These are phyloP conservation scores for Candida oleophila DNA, from an alignment of 805 yeast genomes.

Conservation along the genomic window DNA sequence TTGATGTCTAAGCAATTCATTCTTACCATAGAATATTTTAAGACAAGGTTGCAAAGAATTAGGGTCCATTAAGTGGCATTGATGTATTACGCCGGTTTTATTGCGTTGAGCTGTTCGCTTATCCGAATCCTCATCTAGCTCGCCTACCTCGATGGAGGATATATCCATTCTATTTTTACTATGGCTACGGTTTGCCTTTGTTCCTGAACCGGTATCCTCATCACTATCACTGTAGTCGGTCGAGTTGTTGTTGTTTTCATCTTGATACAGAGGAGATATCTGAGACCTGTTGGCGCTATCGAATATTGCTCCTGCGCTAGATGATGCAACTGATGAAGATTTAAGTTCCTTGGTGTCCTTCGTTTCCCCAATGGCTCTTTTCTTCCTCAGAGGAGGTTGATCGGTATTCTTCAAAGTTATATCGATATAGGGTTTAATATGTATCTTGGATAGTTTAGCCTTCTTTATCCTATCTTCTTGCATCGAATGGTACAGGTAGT, in stretches of 20 bases:
- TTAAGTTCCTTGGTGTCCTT: background rate
- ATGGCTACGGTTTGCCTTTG: constrained; percentile 5
- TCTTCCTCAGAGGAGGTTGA: constrained; percentile 8
- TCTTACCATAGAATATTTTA: constrained; percentile 43
- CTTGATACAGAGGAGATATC: background rate
- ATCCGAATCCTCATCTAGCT: constrained; percentile 9
- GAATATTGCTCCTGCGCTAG: background rate
- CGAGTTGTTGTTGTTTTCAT: constrained; percentile 1
- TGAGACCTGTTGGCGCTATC: background rate
- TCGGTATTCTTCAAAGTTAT: constrained; percentile 26
- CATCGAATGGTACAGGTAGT: constrained; percentile 41
- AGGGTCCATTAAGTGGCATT: constrained; percentile 40
- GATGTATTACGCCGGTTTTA: constrained; percentile 34
- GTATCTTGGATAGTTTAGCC: constrained; percentile 23
- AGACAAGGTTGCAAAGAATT: constrained; percentile 28
- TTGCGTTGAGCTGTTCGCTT: constrained; percentile 3
- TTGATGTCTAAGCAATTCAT: constrained; percentile 43
- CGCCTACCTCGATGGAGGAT: constrained; percentile 8
- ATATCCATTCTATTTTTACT: background rate
- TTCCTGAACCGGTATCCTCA: constrained; percentile 1
- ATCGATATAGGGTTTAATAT: constrained; percentile 36
- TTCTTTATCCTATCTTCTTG: constrained; percentile 22
- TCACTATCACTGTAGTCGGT: constrained; percentile 7
- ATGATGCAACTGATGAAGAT: background rate
- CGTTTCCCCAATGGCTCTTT: background rate